Base-by-base conservation (phyloP, 768 basidiomycete genomes). In the Pulveroboletus sp. region DNA sequence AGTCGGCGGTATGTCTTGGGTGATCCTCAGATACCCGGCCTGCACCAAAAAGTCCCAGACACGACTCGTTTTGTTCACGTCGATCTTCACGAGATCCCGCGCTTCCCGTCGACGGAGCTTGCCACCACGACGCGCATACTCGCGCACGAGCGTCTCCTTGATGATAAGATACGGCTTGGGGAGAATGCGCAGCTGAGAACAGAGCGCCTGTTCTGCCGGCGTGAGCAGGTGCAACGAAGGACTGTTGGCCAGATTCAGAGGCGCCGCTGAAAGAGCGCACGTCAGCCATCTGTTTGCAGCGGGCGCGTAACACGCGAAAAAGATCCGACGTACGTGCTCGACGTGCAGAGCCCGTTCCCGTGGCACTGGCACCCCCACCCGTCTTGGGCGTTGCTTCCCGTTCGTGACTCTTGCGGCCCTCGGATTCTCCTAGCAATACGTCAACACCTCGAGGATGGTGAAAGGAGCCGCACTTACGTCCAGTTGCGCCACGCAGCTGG, bases 101-200 rank as follows among this genome's bases (percentile, higher is more conserved):
- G 93, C 92, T 67, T 96, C 93, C 46, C 93, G 77, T 28, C 89
- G 79, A 43, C 89, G 86, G 39, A 97, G 76, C 65, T 89, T 88
- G 10, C 94, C 94, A 18, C 89, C 87, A 47, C 93, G 76, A 26
- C 92, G 78, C 1, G 90, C 91, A 59, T 92, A 96, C 72, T 98
- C 95, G 30, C 93, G 82, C 28, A 99, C 85, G 37, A 96, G 80
- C 5, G 88, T 91, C 68, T 96, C 93, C 66, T 99, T 99, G 71
- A 98, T 89, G 52, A 89, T 82, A 45, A 99, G 82, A 66, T 96
- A 99, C 1, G 96, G 93, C 62, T 92, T 91, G 0, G 96, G 95
- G 17, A 96, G 77, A 50, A 99, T 93, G 6, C 93, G 86, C 28
- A 98, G 77, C 48, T 81, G 78, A 3, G 92, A 89, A 65, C 96